phyloP scores from a whole-genome alignment of 495 filamentous ascomycete genomes.

The Xylaria sp. region DNA sequence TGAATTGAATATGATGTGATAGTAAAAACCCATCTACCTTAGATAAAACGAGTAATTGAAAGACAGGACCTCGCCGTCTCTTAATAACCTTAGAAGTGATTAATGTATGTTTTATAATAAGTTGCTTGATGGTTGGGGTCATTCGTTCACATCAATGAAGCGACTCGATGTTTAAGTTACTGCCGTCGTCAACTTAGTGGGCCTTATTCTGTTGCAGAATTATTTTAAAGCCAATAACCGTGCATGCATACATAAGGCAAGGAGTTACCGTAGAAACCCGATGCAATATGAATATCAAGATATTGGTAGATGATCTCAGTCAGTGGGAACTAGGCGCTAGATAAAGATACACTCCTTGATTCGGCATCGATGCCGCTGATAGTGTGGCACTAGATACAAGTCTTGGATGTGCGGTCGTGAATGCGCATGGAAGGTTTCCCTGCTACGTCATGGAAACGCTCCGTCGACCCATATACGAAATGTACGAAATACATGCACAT shows the following conservation, averaged over 20 bases:
- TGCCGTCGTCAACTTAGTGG: no score
- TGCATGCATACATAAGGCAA: background rate
- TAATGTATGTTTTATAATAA: background rate
- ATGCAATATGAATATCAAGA: background rate
- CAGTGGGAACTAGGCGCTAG: background rate
- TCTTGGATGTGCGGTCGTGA: background rate
- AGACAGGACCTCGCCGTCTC: background rate
- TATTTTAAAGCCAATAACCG: background rate
- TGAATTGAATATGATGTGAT: no score
- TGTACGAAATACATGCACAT: constrained; percentile 1
- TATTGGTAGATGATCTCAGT: background rate
- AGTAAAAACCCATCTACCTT: no score
- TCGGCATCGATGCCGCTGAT: constrained; percentile 1
- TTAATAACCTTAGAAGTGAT: background rate
- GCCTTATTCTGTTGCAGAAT: background rate
- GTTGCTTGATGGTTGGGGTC: background rate
- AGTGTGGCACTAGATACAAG: background rate
- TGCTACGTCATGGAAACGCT: constrained; percentile 20
- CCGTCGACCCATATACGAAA: background rate
- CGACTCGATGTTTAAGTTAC: no score
- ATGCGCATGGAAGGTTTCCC: background rate
- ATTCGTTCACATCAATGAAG: background rate
- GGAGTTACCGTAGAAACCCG: constrained; percentile 2
- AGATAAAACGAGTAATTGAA: background rate
- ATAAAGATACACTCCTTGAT: background rate